Evolutionary conservation across 1,139 yeast genomes (phyloP), one percentile per base, ranked within the genome.

Genomic region (Eremothecium coryli): DNA sequence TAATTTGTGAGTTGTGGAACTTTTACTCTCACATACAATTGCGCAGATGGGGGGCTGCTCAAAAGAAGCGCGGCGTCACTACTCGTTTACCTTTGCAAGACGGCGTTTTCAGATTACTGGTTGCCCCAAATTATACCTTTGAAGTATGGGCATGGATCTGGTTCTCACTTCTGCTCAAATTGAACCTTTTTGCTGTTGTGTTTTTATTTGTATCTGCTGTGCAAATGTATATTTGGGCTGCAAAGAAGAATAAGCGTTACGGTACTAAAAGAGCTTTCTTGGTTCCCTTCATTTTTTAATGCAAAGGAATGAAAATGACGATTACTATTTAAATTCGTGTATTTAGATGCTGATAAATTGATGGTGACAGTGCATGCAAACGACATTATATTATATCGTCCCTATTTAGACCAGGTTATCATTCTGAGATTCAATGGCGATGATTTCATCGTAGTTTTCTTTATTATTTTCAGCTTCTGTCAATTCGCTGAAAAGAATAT

Each of bases 111-210:
- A 61, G 56, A 33, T 18, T 58, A 4, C 52, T 62, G 26, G 60
- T 61, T 18, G 60, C 65, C 54, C 98, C 98, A 46, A 90, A 90
- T 63, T 90, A 90, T 61, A 80, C 85, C 46, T 90, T 86, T 58
- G 98, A 90, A 64, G 65, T 74, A 30, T 62, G 80, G 50, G 66
- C 76, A 2, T 88, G 95, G 94, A 54, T 79, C 2, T 64, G 71
- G 20, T 73, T 78, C 48, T 72, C 88, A 10, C 41, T 84, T 11
- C 63, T 85, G 49, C 49, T 50, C 37, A 76, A 78, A 36, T 84
- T 88, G 39, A 85, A 86, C 59, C 69, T 90, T 75, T 69, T 88
- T 21, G 70, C 88, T 18, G 68, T 77, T 56, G 48, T 82, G 15
- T 90, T 90, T 64, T 64, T 77, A 36, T 47, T 66, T 22, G 82